These are phyloP conservation scores for Camelina hispida DNA, from an alignment of 345 rosid genomes.

Conservation along the genomic window DNA sequence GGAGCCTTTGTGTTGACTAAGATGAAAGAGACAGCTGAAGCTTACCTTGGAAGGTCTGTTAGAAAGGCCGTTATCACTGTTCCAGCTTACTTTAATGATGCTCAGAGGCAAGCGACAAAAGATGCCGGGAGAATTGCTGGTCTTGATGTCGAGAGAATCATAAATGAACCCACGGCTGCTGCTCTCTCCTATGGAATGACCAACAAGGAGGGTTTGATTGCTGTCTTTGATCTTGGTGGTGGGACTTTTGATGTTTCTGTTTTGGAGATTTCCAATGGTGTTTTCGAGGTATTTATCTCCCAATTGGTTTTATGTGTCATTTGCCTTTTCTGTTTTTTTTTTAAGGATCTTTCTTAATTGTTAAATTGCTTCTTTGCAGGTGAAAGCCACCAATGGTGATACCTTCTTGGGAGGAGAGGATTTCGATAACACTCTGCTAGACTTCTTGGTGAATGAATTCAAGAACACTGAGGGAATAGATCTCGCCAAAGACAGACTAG, in stretches of 20 bases:
- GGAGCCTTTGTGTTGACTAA: slow-evolving; percentile 85
- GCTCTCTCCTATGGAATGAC: slow-evolving; percentile 93
- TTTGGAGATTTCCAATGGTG: slow-evolving; percentile 92
- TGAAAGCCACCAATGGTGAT: slow-evolving; percentile 97
- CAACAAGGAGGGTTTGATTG: slow-evolving; percentile 91
- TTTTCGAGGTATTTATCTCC: slow-evolving; percentile 64
- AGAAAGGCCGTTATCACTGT: slow-evolving; percentile 84
- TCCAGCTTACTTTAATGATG: slow-evolving; percentile 96
- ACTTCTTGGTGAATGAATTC: slow-evolving; percentile 79
- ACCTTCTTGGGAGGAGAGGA: slow-evolving; percentile 97
- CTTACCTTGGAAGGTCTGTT: slow-evolving; percentile 75
- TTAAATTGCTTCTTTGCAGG: slow-evolving; percentile 45
- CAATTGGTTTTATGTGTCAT: not conserved
- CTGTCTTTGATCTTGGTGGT: slow-evolving; percentile 95
- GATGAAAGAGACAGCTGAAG: slow-evolving; percentile 93
- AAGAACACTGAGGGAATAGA: slow-evolving; percentile 76
- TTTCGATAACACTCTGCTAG: slow-evolving; percentile 79
- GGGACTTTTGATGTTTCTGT: slow-evolving; percentile 89
- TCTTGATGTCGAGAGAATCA: slow-evolving; percentile 85
- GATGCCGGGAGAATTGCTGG: slow-evolving; percentile 97
- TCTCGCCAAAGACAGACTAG: slow-evolving; percentile 77
- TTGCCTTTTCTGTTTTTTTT: not conserved
- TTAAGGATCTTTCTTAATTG: not conserved
- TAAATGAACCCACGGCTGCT: slow-evolving; percentile 95
- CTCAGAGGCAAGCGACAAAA: slow-evolving; percentile 94